Evolutionary conservation across 148 eudicot genomes (phyloP), one percentile per base, ranked within the genome.

Genomic region (Rheum nobile): DNA sequence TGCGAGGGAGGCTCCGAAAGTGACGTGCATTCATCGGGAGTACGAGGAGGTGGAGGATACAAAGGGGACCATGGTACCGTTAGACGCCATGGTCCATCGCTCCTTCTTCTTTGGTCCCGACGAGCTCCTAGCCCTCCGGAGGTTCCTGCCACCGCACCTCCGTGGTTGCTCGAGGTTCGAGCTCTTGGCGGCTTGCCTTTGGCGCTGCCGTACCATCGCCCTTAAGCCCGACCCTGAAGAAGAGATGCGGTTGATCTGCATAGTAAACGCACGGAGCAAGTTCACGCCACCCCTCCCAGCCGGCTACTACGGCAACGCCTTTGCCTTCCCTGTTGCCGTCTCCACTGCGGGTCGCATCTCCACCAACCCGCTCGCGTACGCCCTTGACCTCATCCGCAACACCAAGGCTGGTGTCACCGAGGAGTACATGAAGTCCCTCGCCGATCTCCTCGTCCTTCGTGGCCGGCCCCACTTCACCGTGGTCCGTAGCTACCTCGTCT

Each of bases 161-260:
- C 59, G 55, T 24, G 9, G 35, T 22, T 71, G 73, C 71, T 55
- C 79, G 6, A 69, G 48, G n/a, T 80, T 77, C n/a, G 83, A 80
- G 13, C 4, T 80, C 32, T n/a, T 80, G 3, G 73, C 81, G n/a
- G 81, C 84, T 6, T 65, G 71, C 24, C 21, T 81, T 14, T 81
- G 84, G 84, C 81, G 76, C 1, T 81, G 84, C 14, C 81, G 84
- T 5, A 78, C 79, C 10, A 67, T 50, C 13, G 78, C 84, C 7
- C 79, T 78, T 0, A 48, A 77, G 7, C 28, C 74, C 0, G 37
- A 72, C 44, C 72, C 74, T 0, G 32, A 55, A 9, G 77, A 82
- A 8, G 79, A 78, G 38, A 69, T 77, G 63, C 75, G 73, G 24
- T 17, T 76, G 6, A 14, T 43, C 8, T 59, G 69, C 67, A 31